These are phyloP conservation scores for Anisodus tanguticus DNA, from an alignment of 257 asterid species.

Conservation along the genomic window DNA sequence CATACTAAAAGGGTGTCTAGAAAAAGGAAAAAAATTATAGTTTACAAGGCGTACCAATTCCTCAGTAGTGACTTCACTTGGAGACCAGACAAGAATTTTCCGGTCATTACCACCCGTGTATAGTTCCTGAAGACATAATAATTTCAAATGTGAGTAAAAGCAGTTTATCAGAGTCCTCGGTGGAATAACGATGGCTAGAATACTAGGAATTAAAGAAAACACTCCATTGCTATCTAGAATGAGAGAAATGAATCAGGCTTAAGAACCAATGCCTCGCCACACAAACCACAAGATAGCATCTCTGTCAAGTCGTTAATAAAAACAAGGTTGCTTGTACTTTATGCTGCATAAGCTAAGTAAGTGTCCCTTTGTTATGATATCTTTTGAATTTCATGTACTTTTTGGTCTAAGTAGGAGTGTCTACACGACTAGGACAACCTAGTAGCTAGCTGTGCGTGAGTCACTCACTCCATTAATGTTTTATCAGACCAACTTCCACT, in stretches of 20 bases:
- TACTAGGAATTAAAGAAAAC: neutral
- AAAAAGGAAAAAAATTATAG: neutral
- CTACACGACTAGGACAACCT: neutral
- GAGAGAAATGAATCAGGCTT: neutral
- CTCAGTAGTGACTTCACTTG: constrained; percentile 53
- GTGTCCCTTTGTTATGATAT: neutral
- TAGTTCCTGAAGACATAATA: constrained; percentile 57
- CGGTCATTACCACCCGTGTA: constrained; percentile 83
- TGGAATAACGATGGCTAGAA: neutral
- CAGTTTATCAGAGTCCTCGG: neutral
- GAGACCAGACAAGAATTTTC: constrained; percentile 94
- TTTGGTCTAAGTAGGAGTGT: neutral
- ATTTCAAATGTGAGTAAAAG: constrained; percentile 27
- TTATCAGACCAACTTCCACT: neutral
- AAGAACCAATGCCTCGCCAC: neutral
- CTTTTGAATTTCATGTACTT: neutral
- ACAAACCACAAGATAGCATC: neutral
- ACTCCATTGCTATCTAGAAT: neutral
- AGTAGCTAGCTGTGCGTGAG: neutral
- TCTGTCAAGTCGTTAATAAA: constrained; percentile 67
- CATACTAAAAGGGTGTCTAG: constrained; percentile 51
- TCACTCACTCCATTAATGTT: neutral
- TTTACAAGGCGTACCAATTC: constrained; percentile 56
- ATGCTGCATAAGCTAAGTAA: neutral
- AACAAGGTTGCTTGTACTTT: constrained; percentile 39